Conservation (phyloP, 768 basidiomycete species). For the Tricholomella constricta region DNA sequence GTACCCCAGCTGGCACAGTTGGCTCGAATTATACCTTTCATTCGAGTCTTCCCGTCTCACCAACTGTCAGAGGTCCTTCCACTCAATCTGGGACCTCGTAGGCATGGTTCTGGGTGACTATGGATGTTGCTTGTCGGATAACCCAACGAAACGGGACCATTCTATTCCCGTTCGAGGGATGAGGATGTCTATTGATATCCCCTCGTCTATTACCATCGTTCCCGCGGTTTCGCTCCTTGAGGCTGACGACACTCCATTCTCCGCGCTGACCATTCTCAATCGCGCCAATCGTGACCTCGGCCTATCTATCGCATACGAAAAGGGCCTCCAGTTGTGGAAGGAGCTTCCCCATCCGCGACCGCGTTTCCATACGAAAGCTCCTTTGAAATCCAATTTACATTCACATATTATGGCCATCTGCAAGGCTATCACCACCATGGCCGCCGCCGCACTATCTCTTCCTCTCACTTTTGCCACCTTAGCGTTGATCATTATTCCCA, state of each 20-base stretch:
- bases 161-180: conserved; percentile 14
- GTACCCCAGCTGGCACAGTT: conserved; percentile 44
- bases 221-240: conserved; percentile 3
- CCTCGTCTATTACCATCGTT: conserved; percentile 21
- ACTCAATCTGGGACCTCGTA: conserved; percentile 47
- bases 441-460: conserved; percentile 32
- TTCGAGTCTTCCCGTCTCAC: conserved; percentile 30
- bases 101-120: conserved; percentile 41
- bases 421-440: conserved; percentile 23
- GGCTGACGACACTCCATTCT: not conserved
- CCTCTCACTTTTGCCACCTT: conserved; percentile 39
- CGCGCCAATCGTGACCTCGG: conserved; percentile 35
- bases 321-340: conserved; percentile 20
- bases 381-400: conserved; percentile 2
- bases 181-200: conserved; percentile 9
- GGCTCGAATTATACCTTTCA: conserved; percentile 50
- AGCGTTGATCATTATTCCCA: conserved; percentile 40
- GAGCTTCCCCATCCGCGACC: conserved; percentile 2
- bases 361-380: not conserved
- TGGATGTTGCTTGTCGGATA: conserved; percentile 39
- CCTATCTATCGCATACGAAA: conserved; percentile 29
- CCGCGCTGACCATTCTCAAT: conserved; percentile 11
- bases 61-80: conserved; percentile 11
- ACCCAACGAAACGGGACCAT: conserved; percentile 1
- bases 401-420: conserved; percentile 15